A percentile compares a stretch with the other conserved stretches of the same genome.
Evolutionary conservation across 1,284 basidiomycete genomes (phyloP).

Genomic region (Ustanciosporium gigantosporum): DNA sequence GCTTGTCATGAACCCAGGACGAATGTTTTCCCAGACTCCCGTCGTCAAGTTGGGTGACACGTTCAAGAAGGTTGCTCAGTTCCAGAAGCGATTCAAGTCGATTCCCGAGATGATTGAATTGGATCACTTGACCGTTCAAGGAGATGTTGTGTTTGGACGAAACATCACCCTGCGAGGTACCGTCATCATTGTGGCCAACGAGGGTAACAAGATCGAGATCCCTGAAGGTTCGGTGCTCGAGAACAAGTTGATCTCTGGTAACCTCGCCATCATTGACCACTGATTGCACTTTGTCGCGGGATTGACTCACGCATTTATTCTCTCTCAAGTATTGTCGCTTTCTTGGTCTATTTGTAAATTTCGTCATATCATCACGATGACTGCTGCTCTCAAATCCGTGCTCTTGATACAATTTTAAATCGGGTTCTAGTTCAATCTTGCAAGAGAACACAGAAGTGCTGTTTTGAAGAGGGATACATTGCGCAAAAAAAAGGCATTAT

Average conservation of each 20-base stretch:
- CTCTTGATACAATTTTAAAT: too few species aligned
- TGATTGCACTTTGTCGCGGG: slow-evolving; percentile 26
- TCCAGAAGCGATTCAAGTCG: slow-evolving; percentile 96
- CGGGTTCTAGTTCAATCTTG: too few species aligned
- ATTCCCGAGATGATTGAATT: slow-evolving; percentile 82
- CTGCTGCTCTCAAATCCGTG: too few species aligned
- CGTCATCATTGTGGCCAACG: slow-evolving; percentile 75
- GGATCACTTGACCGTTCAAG: slow-evolving; percentile 94
- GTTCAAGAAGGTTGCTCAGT: slow-evolving; percentile 83
- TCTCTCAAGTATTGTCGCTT: too few species aligned
- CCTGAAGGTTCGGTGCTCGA: slow-evolving; percentile 93
- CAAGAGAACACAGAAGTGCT: too few species aligned
- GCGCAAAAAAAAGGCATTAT: too few species aligned
- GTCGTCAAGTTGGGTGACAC: slow-evolving; percentile 93
- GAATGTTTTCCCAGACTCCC: slow-evolving; percentile 78
- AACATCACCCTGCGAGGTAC: slow-evolving; percentile 72
- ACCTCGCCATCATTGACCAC: slow-evolving; percentile 61
- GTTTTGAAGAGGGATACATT: too few species aligned
- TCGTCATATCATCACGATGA: too few species aligned
- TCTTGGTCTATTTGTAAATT: too few species aligned
- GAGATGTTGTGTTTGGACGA: slow-evolving; percentile 93
- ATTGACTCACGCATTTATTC: too few species aligned
- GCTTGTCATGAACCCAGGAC: slow-evolving; percentile 71
- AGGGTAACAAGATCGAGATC: slow-evolving; percentile 91
- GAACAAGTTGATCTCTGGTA: slow-evolving; percentile 69